phyloP scores from a whole-genome alignment of 805 yeast genomes.

The Cyberlindnera americana region DNA sequence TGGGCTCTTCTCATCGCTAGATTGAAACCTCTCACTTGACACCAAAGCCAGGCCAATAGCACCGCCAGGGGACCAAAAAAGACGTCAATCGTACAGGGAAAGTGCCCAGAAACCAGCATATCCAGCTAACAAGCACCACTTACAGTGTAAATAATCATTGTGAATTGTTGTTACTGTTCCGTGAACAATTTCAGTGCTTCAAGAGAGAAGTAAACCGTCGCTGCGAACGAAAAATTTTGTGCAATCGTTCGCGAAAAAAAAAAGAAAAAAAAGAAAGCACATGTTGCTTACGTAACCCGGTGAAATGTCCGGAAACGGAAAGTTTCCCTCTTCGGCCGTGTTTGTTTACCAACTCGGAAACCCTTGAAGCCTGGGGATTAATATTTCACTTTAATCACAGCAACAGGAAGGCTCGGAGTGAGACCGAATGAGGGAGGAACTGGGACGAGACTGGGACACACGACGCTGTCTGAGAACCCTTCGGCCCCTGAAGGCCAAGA shows the following conservation, averaged over 20 bases:
- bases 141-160: conserved; percentile 16
- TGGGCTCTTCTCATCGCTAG: no score
- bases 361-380: no score
- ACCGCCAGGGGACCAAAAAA: background rate
- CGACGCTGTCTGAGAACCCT: conserved; percentile 12
- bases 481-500: conserved; percentile 17
- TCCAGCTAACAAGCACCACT: background rate
- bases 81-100: background rate
- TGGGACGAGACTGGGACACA: conserved; percentile 8
- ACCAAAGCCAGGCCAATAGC: no score
- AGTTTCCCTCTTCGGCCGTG: background rate
- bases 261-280: background rate
- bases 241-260: conserved; percentile 1
- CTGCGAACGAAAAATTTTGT: conserved; percentile 11
- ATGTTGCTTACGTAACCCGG: background rate
- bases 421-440: conserved; percentile 2
- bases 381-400: no score
- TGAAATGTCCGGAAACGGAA: background rate
- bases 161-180: conserved; percentile 1
- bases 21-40: no score
- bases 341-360: background rate
- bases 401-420: no score
- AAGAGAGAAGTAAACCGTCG: background rate
- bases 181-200: background rate
- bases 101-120: background rate